Percentiles rank a stretch among this genome's conserved stretches.
These are phyloP conservation scores for Sporothrix brunneoviolacea DNA, from an alignment of 2,329 filamentous ascomycete genomes.

Conservation along the genomic window DNA sequence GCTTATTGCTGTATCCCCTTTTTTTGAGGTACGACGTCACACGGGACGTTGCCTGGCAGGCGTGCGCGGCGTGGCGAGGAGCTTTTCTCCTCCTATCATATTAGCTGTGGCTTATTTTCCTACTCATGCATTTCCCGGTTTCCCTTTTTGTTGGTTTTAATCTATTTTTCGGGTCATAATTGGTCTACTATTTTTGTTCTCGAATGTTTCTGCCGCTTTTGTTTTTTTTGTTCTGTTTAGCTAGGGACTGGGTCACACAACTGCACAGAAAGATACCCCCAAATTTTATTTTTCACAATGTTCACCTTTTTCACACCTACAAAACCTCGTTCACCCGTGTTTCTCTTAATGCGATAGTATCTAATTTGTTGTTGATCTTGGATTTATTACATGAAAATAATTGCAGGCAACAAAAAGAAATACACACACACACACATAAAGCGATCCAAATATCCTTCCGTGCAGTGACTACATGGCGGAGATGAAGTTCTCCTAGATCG, in stretches of 20 bases:
- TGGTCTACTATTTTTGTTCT: background rate
- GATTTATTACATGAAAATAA: too few relatives aligned
- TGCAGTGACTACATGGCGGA: too few relatives aligned
- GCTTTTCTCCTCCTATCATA: background rate
- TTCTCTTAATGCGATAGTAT: too few relatives aligned
- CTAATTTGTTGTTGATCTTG: too few relatives aligned
- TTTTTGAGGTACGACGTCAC: conserved; percentile 1
- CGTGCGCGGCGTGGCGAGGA: background rate
- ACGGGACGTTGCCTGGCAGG: background rate
- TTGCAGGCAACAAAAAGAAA: too few relatives aligned
- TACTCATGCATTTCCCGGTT: background rate
- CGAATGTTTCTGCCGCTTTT: background rate
- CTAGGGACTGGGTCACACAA: background rate
- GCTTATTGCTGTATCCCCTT: background rate
- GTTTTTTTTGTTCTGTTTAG: background rate
- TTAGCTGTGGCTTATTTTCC: too few relatives aligned
- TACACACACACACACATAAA: too few relatives aligned
- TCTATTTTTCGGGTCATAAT: background rate
- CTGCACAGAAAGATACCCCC: conserved; percentile 10
- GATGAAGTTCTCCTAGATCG: too few relatives aligned
- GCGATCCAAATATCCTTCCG: too few relatives aligned
- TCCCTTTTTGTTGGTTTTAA: background rate
- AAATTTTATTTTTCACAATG: background rate
- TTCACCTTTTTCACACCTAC: too few relatives aligned
- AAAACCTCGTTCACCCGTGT: too few relatives aligned